Base-by-base conservation (phyloP, 768 basidiomycete species). In the Arthromyces matolae region DNA sequence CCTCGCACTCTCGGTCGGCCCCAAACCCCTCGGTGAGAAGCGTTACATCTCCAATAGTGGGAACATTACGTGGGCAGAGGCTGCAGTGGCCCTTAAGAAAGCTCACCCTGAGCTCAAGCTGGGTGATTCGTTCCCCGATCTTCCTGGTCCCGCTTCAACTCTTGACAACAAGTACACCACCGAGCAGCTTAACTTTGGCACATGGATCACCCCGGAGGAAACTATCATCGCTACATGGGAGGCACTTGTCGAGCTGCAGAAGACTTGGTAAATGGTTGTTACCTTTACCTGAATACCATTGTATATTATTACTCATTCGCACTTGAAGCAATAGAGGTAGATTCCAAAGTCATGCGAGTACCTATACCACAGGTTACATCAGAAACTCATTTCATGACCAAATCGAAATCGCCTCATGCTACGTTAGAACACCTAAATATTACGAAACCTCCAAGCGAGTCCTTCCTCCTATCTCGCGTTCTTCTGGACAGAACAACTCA, bases 41-140 rank as follows among this genome's bases (percentile, higher is more conserved):
- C 61, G 69, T 22, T 68, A 66, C 57, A 43, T 67, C 20, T 48
- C 63, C 50, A 68, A 63, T 40, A 53, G 29, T 8, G 59, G 55
- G 19, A 61, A 60, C 34, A 54, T 57, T 38, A 61, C 60, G n/a
- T 70, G 67, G 67, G 58, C 56, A 25, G 44, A 67, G 34, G 67
- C 59, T 23, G 60, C 58, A 12, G 59, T 47, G 41, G 46, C 62
- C 47, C 46, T 68, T 18, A 58, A 60, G 47, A 56, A 59, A 42
- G 53, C 46, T 9, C 52, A 52, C 27, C 62, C 64, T 14, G 54
- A 57, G 32, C 23, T 62, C 35, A 52, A 45, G 37, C 49, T 55
- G 13, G 48, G 54, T 16, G 49, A 56, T 4, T 38, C 34, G 8
- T 38, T 62, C 32, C 14, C 55, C 16, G 55, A 49, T 2, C 52